phyloP scores from a whole-genome alignment of 495 filamentous ascomycete genomes.

The Penicillium argentinense region DNA sequence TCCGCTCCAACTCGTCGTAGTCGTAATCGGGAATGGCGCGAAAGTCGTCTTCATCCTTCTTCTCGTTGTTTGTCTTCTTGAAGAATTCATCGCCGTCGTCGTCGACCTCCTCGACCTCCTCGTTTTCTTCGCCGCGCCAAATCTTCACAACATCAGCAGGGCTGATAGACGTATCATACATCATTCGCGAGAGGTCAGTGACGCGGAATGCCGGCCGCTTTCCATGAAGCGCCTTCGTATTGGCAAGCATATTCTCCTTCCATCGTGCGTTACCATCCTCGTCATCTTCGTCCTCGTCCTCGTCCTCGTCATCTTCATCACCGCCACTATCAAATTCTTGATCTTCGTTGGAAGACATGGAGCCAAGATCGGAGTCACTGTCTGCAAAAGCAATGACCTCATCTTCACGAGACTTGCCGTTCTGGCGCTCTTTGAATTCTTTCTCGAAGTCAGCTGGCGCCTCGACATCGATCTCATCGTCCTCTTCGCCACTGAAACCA shows the following conservation, averaged over 20 bases:
- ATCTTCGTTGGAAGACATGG: slow-evolving; percentile 70
- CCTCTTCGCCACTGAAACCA: slow-evolving; percentile 34
- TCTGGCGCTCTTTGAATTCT: slow-evolving; percentile 46
- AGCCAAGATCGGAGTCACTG: slow-evolving; percentile 93
- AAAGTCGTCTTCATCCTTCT: slow-evolving; percentile 69
- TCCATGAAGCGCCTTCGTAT: slow-evolving; percentile 68
- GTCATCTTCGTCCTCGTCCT: slow-evolving; percentile 57
- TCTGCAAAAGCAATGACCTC: slow-evolving; percentile 86
- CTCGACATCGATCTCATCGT: slow-evolving; percentile 42
- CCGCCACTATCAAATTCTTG: slow-evolving; percentile 60
- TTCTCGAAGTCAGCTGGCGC: slow-evolving; percentile 43
- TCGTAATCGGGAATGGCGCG: slow-evolving; percentile 76
- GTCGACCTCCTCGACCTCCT: slow-evolving; percentile 50
- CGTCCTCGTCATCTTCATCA: slow-evolving; percentile 58
- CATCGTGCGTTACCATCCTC: slow-evolving; percentile 69
- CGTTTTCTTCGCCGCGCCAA: slow-evolving; percentile 65
- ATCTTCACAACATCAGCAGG: slow-evolving; percentile 70
- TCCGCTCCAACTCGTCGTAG: slow-evolving; percentile 75
- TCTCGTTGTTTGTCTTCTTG: slow-evolving; percentile 64
- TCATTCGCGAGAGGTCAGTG: slow-evolving; percentile 74
- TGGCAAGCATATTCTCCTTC: slow-evolving; percentile 83
- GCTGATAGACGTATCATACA: slow-evolving; percentile 82
- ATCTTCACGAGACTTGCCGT: slow-evolving; percentile 45
- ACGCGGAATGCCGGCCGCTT: slow-evolving; percentile 69
- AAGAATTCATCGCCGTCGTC: slow-evolving; percentile 83